Evolutionary conservation across 148 eudicot genomes (phyloP).

Genomic region (Nepenthes mirabilis): DNA sequence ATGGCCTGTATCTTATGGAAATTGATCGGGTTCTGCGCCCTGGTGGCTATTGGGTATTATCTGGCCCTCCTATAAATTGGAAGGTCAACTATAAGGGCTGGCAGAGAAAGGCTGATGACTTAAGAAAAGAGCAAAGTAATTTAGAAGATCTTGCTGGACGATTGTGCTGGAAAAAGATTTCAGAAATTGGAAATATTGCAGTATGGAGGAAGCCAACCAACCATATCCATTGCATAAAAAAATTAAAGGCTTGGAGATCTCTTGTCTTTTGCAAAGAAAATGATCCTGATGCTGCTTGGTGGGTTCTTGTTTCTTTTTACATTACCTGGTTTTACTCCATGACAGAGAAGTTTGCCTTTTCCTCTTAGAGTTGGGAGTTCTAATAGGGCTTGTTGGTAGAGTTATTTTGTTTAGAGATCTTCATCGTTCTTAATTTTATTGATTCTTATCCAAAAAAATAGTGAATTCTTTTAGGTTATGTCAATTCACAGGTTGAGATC

Average conservation of each 20-base stretch:
- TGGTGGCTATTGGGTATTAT: slow-evolving; percentile 72
- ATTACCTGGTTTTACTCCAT: background rate
- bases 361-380: no score
- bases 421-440: no score
- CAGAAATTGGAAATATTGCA: slow-evolving; percentile 37
- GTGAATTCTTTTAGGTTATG: no score
- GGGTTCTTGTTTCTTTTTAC: slow-evolving; percentile 9
- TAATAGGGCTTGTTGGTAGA: no score
- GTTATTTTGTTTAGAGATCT: no score
- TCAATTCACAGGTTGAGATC: no score
- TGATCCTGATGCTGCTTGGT: slow-evolving; percentile 46
- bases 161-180: slow-evolving; percentile 51
- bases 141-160: slow-evolving; percentile 42
- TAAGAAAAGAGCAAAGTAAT: slow-evolving; percentile 35
- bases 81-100: slow-evolving; percentile 39
- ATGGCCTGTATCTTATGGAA: slow-evolving; percentile 54
- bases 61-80: slow-evolving; percentile 71
- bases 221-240: slow-evolving; percentile 36
- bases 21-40: slow-evolving; percentile 63
- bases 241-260: slow-evolving; percentile 29
- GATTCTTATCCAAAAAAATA: no score
- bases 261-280: slow-evolving; percentile 25
- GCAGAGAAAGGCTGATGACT: slow-evolving; percentile 37
- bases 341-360: no score
- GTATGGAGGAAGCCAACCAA: slow-evolving; percentile 58